Base-by-base conservation (phyloP, 2,329 filamentous ascomycete species). In the Orbilia javanica region DNA sequence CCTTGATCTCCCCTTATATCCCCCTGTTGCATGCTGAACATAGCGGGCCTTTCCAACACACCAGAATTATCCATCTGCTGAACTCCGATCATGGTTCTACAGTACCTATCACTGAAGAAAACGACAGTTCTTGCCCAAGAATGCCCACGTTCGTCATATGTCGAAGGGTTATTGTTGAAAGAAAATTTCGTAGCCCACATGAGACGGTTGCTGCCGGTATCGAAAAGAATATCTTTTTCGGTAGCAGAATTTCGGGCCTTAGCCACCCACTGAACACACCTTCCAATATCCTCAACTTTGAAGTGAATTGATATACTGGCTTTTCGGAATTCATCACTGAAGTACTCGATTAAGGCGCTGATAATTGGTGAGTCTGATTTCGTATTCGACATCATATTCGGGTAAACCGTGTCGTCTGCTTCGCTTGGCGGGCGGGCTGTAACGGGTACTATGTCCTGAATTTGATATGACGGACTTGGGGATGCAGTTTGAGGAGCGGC, bases 221-320 rank as follows among this genome's bases (percentile, higher is more conserved):
- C 18, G 42, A 55, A 55, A 34, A 25, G 52, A 22, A 57, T 34
- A 22, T 39, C 13, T 3, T 55, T 62, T 0, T 52, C 25, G 2
- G 31, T 63, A 44, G 70, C 22, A 4, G 67, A 46, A 11, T 62
- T 65, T 25, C 65, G 50, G 27, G 44, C 57, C 4, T 60, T 39
- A 4, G 74, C 50, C 6, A 72, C 50, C 74, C 74, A 78, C 29
- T 78, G 67, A 29, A 78, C 36, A 50, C 74, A 78, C 42, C 29
- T 53, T 4, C 50, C 46, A 3, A 68, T 15, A 27, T 72, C 74
- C 22, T 78, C 74, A 10, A 29, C 55, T 27, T 64, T 71, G 34
- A 67, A 78, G 8, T 71, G 42, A 11, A 68, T 57, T 8, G 39
- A 20, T 8, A 78, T 31, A 42, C n/a, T 48, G 2, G 67, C 74